phyloP scores from a whole-genome alignment of 208 protist species.

The Wallacemonas sp. region DNA sequence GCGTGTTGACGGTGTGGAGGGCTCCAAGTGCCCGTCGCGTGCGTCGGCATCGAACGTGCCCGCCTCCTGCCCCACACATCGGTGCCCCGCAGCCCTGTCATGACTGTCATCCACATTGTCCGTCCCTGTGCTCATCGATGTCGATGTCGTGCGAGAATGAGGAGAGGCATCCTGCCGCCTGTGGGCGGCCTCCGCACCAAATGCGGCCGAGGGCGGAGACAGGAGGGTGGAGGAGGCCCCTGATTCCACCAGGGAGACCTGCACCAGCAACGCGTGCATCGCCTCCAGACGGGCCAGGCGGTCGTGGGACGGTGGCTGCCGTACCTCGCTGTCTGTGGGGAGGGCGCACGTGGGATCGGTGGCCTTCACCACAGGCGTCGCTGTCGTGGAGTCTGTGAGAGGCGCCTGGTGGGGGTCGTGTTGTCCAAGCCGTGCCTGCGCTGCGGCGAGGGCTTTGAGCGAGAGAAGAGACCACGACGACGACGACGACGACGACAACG shows the following conservation, averaged over 20 bases:
- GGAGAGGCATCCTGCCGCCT: too few species aligned
- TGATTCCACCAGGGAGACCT: not conserved
- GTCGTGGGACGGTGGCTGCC: not conserved
- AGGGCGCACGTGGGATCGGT: not conserved
- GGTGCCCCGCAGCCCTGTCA: too few species aligned
- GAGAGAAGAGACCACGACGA: not conserved
- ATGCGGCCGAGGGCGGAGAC: not conserved
- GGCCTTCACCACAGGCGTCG: too few species aligned
- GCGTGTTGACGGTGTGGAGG: not conserved
- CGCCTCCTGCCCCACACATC: too few species aligned
- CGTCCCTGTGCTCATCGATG: too few species aligned
- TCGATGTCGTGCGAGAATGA: not conserved
- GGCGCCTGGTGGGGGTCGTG: not conserved
- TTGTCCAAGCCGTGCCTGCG: not conserved
- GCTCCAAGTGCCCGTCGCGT: too few species aligned
- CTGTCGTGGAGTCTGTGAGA: not conserved
- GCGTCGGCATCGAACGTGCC: too few species aligned
- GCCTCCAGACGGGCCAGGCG: conserved; percentile 2
- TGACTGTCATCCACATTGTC: too few species aligned
- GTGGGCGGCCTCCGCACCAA: too few species aligned
- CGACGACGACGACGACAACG: not conserved
- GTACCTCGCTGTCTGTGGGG: not conserved
- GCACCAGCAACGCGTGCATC: conserved; percentile 3
- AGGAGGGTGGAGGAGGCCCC: not conserved
- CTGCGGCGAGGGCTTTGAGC: not conserved